Conservation (phyloP, 345 rosid species). For the Camelina laxa region DNA sequence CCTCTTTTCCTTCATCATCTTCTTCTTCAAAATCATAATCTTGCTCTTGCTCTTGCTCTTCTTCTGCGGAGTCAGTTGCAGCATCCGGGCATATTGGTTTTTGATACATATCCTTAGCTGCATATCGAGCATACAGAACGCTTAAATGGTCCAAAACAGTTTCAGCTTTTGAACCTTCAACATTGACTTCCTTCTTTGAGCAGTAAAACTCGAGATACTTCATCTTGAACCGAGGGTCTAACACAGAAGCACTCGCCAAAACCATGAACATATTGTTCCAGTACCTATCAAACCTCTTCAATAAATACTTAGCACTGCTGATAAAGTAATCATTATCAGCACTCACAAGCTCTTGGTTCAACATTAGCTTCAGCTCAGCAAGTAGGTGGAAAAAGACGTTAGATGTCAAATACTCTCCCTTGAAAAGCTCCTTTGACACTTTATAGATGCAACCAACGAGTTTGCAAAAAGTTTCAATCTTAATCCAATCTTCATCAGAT, state of each 20-base stretch:
- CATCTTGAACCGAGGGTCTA: constrained; percentile 89
- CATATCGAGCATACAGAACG: constrained; percentile 62
- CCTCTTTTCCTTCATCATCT: constrained; percentile 28
- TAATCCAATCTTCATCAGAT: constrained; percentile 35
- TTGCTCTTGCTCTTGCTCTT: constrained; percentile 33
- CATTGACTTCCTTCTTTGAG: constrained; percentile 64
- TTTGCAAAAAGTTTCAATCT: constrained; percentile 27
- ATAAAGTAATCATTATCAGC: constrained; percentile 24
- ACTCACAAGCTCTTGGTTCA: constrained; percentile 21
- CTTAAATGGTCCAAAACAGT: constrained; percentile 70
- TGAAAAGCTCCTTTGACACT: constrained; percentile 33
- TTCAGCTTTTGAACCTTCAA: constrained; percentile 60
- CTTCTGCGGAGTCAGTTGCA: not conserved
- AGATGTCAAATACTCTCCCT: constrained; percentile 20
- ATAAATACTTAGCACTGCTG: not conserved
- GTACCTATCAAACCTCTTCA: constrained; percentile 59
- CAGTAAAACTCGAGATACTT: constrained; percentile 78
- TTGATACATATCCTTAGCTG: constrained; percentile 35
- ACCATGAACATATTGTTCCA: constrained; percentile 73
- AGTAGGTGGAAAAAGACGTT: constrained; percentile 36
- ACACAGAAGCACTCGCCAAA: constrained; percentile 69
- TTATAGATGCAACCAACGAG: constrained; percentile 29
- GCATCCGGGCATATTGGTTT: constrained; percentile 43
- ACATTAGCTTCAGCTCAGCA: constrained; percentile 28
- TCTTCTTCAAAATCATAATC: constrained; percentile 36